phyloP scores from a whole-genome alignment of 2,329 filamentous ascomycete species.

The Xylaria polymorpha region DNA sequence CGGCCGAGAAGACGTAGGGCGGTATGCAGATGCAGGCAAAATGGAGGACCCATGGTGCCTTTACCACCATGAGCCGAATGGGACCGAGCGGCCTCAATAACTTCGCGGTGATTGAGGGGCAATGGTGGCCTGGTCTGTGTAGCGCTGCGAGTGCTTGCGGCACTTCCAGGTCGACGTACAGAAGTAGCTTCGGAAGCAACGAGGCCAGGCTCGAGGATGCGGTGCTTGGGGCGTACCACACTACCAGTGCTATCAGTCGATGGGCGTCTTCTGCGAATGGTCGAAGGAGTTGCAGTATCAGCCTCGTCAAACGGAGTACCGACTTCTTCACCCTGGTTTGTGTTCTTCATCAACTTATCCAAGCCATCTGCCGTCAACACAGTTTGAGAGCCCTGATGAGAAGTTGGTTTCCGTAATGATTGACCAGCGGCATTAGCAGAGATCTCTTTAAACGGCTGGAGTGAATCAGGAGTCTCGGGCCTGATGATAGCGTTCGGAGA shows the following conservation, averaged over 20 bases:
- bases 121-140: constrained; percentile 72
- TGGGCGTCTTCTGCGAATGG: constrained; percentile 59
- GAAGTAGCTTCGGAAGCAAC: constrained; percentile 52
- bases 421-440: constrained; percentile 66
- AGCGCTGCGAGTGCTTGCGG: constrained; percentile 70
- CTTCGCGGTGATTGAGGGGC: constrained; percentile 83
- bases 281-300: constrained; percentile 51
- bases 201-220: background rate
- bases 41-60: constrained; percentile 83
- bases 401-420: constrained; percentile 59
- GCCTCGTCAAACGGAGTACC: constrained; percentile 45
- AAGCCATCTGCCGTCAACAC: constrained; percentile 84
- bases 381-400: constrained; percentile 84
- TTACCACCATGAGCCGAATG: constrained; percentile 62
- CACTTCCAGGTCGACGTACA: constrained; percentile 74
- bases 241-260: constrained; percentile 62
- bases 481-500: constrained; percentile 57
- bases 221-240: constrained; percentile 53
- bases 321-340: constrained; percentile 36
- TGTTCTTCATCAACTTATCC: constrained; percentile 75
- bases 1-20: constrained; percentile 62
- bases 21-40: constrained; percentile 80
- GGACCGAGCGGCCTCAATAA: constrained; percentile 81
- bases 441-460: constrained; percentile 70
- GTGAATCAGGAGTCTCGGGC: constrained; percentile 64